Evolutionary conservation across 306 rosid species (phyloP).

Genomic region (Corylus americana): DNA sequence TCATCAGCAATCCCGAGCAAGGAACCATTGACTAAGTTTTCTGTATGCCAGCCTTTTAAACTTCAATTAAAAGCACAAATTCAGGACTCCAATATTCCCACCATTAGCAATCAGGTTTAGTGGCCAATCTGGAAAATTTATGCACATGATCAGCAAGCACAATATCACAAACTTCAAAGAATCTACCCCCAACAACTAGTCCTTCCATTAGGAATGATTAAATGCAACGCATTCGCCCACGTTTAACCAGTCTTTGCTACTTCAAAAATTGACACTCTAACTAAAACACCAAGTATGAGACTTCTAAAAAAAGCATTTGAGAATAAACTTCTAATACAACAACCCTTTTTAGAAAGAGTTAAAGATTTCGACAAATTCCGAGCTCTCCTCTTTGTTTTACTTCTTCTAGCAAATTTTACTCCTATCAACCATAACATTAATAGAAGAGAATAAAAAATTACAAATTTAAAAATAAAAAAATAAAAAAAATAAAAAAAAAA

Average conservation of each 20-base stretch:
- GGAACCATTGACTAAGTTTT: background rate
- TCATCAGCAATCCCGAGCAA: background rate
- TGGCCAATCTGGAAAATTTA: too few relatives aligned
- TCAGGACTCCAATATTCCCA: background rate
- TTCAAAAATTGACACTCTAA: background rate
- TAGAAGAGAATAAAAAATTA: background rate
- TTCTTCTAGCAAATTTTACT: background rate
- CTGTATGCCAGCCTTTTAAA: background rate
- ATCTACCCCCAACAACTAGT: background rate
- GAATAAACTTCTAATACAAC: background rate
- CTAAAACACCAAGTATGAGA: conserved; percentile 5
- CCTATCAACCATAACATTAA: background rate
- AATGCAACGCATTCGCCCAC: background rate
- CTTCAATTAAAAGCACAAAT: background rate
- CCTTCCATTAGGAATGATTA: background rate
- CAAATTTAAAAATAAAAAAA: conserved; percentile 2
- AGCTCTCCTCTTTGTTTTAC: background rate
- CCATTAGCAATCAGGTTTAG: background rate
- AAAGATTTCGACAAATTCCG: background rate
- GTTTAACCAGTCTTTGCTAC: conserved; percentile 1
- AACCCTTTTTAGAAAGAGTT: background rate
- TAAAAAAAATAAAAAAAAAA: conserved; percentile 5
- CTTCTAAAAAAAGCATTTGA: background rate
- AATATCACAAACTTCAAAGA: background rate
- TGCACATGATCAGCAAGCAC: background rate